A percentile compares a stretch with the other conserved stretches of the same genome.
phyloP scores from a whole-genome alignment of 179 eudicot genomes.

The Silene noctiflora region DNA sequence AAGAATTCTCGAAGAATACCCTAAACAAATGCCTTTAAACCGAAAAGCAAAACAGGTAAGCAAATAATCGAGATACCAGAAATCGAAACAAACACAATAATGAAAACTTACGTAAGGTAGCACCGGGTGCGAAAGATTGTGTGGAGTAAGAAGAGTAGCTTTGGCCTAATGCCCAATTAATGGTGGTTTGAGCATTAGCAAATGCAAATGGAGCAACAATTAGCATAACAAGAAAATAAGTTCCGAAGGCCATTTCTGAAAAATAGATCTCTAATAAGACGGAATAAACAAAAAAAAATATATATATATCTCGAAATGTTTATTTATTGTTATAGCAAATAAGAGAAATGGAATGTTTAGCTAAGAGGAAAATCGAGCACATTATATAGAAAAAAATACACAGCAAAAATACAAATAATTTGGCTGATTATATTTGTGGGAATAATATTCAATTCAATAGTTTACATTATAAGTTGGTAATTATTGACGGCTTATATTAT shows the following conservation, averaged over 20 bases:
- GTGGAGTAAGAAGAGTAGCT: constrained; percentile 36
- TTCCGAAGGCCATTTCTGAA: constrained; percentile 23
- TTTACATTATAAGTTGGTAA: not conserved
- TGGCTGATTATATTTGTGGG: too few relatives aligned
- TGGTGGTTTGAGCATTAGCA: constrained; percentile 8
- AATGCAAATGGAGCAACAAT: constrained; percentile 16
- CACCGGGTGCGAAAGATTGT: constrained; percentile 27
- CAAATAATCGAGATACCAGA: not conserved
- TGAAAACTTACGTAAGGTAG: constrained; percentile 26
- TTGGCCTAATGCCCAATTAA: constrained; percentile 22
- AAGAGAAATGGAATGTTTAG: constrained; percentile 3
- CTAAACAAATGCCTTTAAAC: too few relatives aligned
- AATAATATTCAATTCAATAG: not conserved
- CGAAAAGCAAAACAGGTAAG: too few relatives aligned
- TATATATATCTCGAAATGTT: not conserved
- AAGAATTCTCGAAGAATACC: too few relatives aligned
- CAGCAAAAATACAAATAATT: too few relatives aligned
- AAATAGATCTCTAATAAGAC: too few relatives aligned
- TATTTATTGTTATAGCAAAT: not conserved
- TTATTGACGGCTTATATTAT: not conserved
- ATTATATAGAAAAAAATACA: not conserved
- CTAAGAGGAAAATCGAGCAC: not conserved
- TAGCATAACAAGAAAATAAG: constrained; percentile 23
- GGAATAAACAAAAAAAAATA: too few relatives aligned
- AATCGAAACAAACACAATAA: not conserved